Percentiles rank a stretch among this genome's conserved stretches.
These are phyloP conservation scores for Wallemia ichthyophaga DNA, from an alignment of 1,284 basidiomycete species.

Conservation along the genomic window DNA sequence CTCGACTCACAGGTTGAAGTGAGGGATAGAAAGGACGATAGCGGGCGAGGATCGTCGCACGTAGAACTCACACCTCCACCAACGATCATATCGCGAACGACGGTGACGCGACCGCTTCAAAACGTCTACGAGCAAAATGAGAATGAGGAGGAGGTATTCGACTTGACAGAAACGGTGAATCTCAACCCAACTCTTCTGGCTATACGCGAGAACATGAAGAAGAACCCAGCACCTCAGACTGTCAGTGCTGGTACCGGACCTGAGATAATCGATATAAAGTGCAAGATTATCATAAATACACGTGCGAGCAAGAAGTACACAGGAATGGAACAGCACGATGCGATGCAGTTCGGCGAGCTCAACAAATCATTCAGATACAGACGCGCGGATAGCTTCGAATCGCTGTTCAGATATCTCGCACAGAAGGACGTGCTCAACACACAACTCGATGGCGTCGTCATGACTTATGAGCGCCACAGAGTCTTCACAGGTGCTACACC, in stretches of 20 bases:
- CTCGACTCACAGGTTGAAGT: too few relatives aligned
- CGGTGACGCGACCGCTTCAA: too few relatives aligned
- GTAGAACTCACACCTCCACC: not conserved
- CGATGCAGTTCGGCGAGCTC: not conserved
- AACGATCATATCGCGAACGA: not conserved
- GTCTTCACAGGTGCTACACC: not conserved
- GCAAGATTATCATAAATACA: not conserved
- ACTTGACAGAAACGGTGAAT: not conserved
- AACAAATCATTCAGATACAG: not conserved
- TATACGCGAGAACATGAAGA: not conserved
- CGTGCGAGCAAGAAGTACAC: not conserved
- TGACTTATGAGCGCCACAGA: not conserved
- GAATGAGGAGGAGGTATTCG: not conserved
- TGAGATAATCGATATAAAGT: not conserved
- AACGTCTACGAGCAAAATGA: not conserved
- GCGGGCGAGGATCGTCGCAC: not conserved
- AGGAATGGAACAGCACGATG: not conserved
- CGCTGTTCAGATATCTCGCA: not conserved
- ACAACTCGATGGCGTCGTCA: not conserved
- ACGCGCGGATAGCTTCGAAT: not conserved
- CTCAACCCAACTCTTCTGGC: not conserved
- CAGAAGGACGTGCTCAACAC: not conserved
- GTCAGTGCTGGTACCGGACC: not conserved
- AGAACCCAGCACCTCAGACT: not conserved
- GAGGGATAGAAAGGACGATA: too few relatives aligned